phyloP scores from a whole-genome alignment of 2,329 filamentous ascomycete genomes.

The Paradendryphiella salina region DNA sequence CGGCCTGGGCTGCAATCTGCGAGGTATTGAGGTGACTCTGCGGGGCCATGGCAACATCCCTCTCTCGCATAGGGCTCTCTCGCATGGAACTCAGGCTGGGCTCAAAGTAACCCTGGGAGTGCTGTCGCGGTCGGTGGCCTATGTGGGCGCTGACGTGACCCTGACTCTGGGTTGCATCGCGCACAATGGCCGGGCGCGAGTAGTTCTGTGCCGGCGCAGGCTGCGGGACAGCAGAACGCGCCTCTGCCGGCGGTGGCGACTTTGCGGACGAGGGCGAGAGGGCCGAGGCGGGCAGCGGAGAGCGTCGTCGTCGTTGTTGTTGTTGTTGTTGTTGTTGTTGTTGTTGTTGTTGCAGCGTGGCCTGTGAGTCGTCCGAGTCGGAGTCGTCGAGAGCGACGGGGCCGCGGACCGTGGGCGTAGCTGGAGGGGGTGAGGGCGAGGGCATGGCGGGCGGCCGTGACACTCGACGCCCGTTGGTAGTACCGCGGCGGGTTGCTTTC shows the following conservation, averaged over 20 bases:
- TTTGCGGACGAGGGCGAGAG: constrained; percentile 26
- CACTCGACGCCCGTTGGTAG: constrained; percentile 1
- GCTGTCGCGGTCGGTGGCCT: constrained; percentile 66
- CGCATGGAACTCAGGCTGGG: constrained; percentile 66
- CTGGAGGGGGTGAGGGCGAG: constrained; percentile 39
- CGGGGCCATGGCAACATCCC: constrained; percentile 49
- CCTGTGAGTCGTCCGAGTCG: constrained; percentile 48
- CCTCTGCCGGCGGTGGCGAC: constrained; percentile 7
- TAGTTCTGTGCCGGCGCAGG: constrained; percentile 40
- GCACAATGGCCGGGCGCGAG: constrained; percentile 44
- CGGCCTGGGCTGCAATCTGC: constrained; percentile 78
- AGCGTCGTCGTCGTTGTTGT: constrained; percentile 30
- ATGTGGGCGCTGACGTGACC: constrained; percentile 41
- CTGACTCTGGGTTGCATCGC: constrained; percentile 41
- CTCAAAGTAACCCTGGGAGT: constrained; percentile 77
- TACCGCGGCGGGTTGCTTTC: constrained; percentile 7
- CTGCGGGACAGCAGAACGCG: constrained; percentile 25
- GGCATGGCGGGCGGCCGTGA: constrained; percentile 28
- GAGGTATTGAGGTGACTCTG: constrained; percentile 60
- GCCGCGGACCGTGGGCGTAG: constrained; percentile 37
- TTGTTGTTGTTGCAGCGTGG: constrained; percentile 43
- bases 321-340: constrained; percentile 37
- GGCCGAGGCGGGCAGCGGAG: constrained; percentile 42
- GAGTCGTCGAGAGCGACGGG: constrained; percentile 37
- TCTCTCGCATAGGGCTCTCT: constrained; percentile 53